These are phyloP conservation scores for Xylaria sp. DNA, from an alignment of 495 filamentous ascomycete genomes.

Conservation along the genomic window DNA sequence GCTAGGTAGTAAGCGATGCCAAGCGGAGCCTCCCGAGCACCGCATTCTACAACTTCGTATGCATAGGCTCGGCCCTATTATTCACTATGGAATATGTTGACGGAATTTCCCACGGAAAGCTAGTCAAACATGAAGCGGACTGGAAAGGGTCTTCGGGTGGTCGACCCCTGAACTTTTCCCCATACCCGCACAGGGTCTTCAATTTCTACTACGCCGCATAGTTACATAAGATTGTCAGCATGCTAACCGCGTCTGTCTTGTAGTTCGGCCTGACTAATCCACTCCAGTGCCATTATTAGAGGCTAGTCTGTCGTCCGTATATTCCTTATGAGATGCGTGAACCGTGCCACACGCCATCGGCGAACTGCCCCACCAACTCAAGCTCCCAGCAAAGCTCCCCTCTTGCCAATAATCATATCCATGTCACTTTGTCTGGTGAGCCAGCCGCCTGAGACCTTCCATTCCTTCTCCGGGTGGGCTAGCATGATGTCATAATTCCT, in stretches of 20 bases:
- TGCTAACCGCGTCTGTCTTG: neutral
- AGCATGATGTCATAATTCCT: constrained; percentile 17
- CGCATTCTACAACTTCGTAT: neutral
- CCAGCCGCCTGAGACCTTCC: constrained; percentile 27
- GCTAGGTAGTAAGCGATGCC: neutral
- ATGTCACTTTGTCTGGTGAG: constrained; percentile 20
- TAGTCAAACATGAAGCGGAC: neutral
- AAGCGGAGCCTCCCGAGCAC: neutral
- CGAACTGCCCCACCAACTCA: neutral
- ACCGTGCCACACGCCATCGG: neutral
- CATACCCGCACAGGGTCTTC: neutral
- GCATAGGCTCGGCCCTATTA: neutral
- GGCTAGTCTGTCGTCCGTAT: neutral
- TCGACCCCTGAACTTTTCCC: constrained; percentile 5
- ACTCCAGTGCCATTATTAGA: neutral
- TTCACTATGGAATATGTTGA: neutral
- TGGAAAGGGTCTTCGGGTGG: neutral
- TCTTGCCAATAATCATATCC: constrained; percentile 18
- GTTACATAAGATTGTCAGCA: neutral
- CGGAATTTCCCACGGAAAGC: neutral
- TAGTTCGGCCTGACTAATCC: neutral
- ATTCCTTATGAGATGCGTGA: neutral
- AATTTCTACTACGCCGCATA: neutral
- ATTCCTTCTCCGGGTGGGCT: constrained; percentile 10
- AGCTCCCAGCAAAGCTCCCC: neutral